These are phyloP conservation scores for Hericium coralloides DNA, from an alignment of 768 basidiomycete species.

Conservation along the genomic window DNA sequence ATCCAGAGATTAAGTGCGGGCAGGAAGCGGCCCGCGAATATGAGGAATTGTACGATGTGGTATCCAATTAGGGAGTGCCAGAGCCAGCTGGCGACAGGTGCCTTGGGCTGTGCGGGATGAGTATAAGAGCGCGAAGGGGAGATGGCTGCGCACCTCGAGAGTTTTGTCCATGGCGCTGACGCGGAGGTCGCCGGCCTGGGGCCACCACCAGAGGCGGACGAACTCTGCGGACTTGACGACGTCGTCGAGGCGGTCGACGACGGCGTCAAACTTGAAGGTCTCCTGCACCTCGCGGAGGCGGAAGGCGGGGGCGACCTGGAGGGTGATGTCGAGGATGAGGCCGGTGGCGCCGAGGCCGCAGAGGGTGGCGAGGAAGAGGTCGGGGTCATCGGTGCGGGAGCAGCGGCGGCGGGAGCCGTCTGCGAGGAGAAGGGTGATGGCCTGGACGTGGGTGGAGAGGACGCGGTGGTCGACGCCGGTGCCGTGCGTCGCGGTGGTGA, in stretches of 20 bases:
- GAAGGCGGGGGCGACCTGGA: slow-evolving; percentile 79
- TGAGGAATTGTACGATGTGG: slow-evolving; percentile 75
- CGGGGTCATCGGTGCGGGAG: slow-evolving; percentile 49
- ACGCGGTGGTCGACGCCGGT: slow-evolving; percentile 74
- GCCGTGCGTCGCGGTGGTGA: slow-evolving; percentile 94
- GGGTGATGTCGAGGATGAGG: slow-evolving; percentile 67
- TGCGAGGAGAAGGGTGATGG: slow-evolving; percentile 69
- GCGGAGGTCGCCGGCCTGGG: slow-evolving; percentile 62
- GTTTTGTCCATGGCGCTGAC: slow-evolving; percentile 72
- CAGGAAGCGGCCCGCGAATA: slow-evolving; percentile 68
- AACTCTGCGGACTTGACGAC: slow-evolving; percentile 68
- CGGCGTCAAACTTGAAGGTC: slow-evolving; percentile 53
- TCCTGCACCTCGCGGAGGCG: slow-evolving; percentile 66
- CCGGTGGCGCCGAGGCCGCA: slow-evolving; percentile 92
- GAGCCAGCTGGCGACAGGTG: slow-evolving; percentile 49
- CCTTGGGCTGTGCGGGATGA: slow-evolving; percentile 35
- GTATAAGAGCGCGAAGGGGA: not conserved
- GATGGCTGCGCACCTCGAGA: slow-evolving; percentile 47
- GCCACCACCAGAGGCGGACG: slow-evolving; percentile 95
- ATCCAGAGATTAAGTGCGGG: slow-evolving; percentile 54
- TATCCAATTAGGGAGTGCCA: slow-evolving; percentile 66
- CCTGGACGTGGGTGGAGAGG: slow-evolving; percentile 72
- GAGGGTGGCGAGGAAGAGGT: slow-evolving; percentile 83
- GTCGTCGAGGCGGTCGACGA: slow-evolving; percentile 44
- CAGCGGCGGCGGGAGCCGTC: slow-evolving; percentile 63